Percentiles rank a stretch among this genome's conserved stretches.
These are phyloP conservation scores for Komagataella kurtzmanii DNA, from an alignment of 805 yeast genomes.

Conservation along the genomic window DNA sequence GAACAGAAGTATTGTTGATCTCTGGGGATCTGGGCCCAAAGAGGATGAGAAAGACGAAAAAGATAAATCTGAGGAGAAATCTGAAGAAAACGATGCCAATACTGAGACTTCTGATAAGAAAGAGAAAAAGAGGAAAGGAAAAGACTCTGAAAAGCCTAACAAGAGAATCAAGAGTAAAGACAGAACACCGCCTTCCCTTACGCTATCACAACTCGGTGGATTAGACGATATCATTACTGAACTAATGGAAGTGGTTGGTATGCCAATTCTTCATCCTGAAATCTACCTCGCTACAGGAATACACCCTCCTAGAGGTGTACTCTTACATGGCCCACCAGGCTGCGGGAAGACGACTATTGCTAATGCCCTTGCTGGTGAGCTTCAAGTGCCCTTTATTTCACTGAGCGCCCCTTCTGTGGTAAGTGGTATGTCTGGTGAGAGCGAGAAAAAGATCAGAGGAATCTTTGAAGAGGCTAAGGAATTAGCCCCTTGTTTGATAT, in stretches of 20 bases:
- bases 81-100: slow-evolving; percentile 4
- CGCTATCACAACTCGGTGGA: slow-evolving; percentile 76
- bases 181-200: slow-evolving; percentile 56
- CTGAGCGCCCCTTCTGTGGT: slow-evolving; percentile 93
- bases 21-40: slow-evolving; percentile 38
- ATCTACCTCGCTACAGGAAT: slow-evolving; percentile 79
- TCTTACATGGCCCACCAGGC: slow-evolving; percentile 96
- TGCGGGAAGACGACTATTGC: slow-evolving; percentile 98
- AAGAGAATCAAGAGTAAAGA: slow-evolving; percentile 28
- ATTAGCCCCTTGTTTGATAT: slow-evolving; percentile 85
- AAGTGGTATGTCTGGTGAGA: slow-evolving; percentile 98
- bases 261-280: slow-evolving; percentile 91
- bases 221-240: slow-evolving; percentile 76
- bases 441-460: slow-evolving; percentile 88
- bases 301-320: slow-evolving; percentile 91
- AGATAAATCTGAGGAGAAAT: slow-evolving; percentile 3
- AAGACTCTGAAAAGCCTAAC: slow-evolving; percentile 12
- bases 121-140: slow-evolving; percentile 40
- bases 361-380: slow-evolving; percentile 89
- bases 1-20: slow-evolving; percentile 62
- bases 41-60: slow-evolving; percentile 3
- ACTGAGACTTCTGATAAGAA: slow-evolving; percentile 16
- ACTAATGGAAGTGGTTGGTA: slow-evolving; percentile 78
- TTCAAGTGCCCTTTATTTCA: slow-evolving; percentile 84
- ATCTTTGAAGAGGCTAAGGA: slow-evolving; percentile 84